Evolutionary conservation across 2,329 filamentous ascomycete species (phyloP).

Genomic region (Alternaria arbusti): DNA sequence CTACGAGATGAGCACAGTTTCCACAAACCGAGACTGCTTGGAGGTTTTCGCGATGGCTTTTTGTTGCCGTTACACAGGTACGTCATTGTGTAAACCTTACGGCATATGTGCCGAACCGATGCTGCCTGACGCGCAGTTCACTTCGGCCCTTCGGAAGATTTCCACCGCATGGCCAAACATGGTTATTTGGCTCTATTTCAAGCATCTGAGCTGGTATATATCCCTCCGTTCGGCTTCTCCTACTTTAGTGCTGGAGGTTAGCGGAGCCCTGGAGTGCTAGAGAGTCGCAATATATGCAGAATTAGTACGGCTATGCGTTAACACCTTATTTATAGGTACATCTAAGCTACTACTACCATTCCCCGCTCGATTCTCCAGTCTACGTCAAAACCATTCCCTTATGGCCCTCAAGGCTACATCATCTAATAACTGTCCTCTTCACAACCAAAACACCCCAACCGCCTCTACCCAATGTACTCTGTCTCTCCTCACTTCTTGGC

Average conservation of each 20-base stretch:
- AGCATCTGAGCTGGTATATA: not conserved
- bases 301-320: accelerated
- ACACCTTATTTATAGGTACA: not conserved
- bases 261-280: not conserved
- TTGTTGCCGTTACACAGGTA: not conserved
- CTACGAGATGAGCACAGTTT: accelerated
- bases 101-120: not conserved
- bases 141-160: not conserved
- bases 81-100: slow-evolving; percentile 1
- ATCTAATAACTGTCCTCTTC: not conserved
- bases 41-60: not conserved
- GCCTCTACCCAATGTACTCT: not conserved
- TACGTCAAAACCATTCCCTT: not conserved
- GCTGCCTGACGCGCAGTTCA: not conserved
- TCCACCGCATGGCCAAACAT: not conserved
- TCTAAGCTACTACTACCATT: not conserved
- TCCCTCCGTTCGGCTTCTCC: not conserved
- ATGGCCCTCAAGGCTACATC: not conserved
- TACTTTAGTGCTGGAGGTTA: not conserved
- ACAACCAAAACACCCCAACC: not conserved
- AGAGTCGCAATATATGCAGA: not conserved
- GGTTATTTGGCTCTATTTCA: not conserved
- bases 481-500: not conserved
- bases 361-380: accelerated
- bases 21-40: not conserved